Evolutionary conservation across 495 filamentous ascomycete genomes (phyloP).

Genomic region (Annulohypoxylon maeteangense): DNA sequence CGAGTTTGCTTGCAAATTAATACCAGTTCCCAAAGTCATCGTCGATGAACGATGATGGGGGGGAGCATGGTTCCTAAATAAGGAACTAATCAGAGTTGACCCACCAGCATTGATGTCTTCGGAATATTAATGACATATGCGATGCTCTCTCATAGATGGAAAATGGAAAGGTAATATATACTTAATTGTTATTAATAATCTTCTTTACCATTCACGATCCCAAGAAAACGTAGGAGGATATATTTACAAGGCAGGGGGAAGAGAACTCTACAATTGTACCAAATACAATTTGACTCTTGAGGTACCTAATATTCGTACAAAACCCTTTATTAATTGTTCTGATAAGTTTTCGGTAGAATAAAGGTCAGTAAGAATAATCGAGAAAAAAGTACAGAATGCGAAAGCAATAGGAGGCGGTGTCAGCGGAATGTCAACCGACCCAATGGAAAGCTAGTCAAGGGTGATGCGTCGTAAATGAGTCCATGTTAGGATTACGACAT

Average conservation of each 20-base stretch:
- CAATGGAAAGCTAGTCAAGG: conserved; percentile 37
- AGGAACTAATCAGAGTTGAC: background rate
- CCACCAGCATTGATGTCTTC: background rate
- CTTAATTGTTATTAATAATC: conserved; percentile 14
- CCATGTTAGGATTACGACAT: conserved; percentile 36
- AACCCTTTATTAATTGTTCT: conserved; percentile 6
- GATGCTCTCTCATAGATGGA: conserved; percentile 4
- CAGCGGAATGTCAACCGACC: conserved; percentile 40
- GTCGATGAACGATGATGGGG: conserved; percentile 5
- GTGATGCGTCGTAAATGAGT: conserved; percentile 26
- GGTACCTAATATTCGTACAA: conserved; percentile 8
- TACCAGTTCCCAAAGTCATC: conserved; percentile 6
- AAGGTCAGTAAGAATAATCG: conserved; percentile 21
- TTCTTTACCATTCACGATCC: background rate
- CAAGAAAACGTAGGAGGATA: background rate
- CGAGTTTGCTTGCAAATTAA: conserved; percentile 22
- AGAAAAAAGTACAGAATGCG: conserved; percentile 16
- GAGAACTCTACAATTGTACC: conserved; percentile 1
- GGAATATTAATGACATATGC: conserved; percentile 27
- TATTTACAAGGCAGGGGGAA: background rate
- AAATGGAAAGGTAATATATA: conserved; percentile 18
- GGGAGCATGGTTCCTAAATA: background rate
- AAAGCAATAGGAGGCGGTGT: conserved; percentile 45
- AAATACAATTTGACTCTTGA: conserved; percentile 7
- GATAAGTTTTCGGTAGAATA: background rate